Evolutionary conservation across 1,139 yeast species (phyloP).

Genomic region (Pichia sp.): DNA sequence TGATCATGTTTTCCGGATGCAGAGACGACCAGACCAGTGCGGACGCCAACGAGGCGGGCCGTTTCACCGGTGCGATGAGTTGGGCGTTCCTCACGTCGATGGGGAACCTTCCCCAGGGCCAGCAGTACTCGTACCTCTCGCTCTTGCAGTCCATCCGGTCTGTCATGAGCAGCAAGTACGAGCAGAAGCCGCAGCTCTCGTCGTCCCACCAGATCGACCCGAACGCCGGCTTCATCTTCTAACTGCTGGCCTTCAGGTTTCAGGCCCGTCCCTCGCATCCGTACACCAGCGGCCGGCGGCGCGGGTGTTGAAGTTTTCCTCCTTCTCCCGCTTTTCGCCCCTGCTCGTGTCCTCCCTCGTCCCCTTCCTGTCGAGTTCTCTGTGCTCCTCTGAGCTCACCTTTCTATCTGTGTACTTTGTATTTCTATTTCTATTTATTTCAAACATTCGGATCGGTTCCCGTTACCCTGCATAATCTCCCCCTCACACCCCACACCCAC

Average conservation of each 20-base stretch:
- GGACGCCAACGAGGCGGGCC: conserved; percentile 77
- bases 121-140: conserved; percentile 64
- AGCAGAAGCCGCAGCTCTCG: conserved; percentile 89
- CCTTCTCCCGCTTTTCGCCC: no score
- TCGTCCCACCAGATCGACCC: conserved; percentile 84
- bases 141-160: conserved; percentile 79
- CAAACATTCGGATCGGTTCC: no score
- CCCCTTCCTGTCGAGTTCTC: no score
- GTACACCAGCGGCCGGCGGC: background rate
- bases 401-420: no score
- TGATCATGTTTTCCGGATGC: conserved; percentile 83
- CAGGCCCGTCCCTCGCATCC: no score
- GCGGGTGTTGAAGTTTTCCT: no score
- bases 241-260: no score
- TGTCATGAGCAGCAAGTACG: conserved; percentile 64
- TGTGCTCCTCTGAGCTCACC: no score
- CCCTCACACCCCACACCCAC: no score
- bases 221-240: conserved; percentile 50
- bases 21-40: conserved; percentile 85
- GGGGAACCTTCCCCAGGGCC: conserved; percentile 51
- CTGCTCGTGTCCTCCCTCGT: no score
- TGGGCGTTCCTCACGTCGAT: conserved; percentile 81
- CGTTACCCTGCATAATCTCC: no score
- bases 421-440: no score
- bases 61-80: conserved; percentile 92